Evolutionary conservation across 345 rosid species (phyloP), one percentile per base, ranked within the genome.

Genomic region (Eucalyptus polyanthemos): DNA sequence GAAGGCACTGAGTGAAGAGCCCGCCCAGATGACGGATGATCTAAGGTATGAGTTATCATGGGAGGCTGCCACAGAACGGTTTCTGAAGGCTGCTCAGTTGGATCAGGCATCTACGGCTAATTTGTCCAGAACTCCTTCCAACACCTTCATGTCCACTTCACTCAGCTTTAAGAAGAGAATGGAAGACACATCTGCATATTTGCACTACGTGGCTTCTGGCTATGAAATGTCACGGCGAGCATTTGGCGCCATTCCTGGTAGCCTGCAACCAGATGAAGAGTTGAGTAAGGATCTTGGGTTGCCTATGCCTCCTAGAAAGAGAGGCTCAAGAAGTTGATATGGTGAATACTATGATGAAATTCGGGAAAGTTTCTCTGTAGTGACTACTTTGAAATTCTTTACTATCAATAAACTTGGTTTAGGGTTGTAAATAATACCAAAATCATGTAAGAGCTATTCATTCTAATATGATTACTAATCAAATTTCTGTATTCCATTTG

Each of bases 51-150:
- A 94, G 65, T 92, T 97, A 62, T 96, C 99, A 12, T 97, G 99
- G 99, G 98, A 98, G 90, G 95, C 98, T 9, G 99, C 99, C 56
- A 96, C 98, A 6, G 93, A 95, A 58, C 92, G 98, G 88, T 98
- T 98, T 92, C 89, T 97, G 89, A 91, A 86, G 88, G 95, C 92
- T 85, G 90, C 95, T 29, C 94, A 92, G 88, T 91, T 97, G 58
- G 93, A 91, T 86, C 86, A 27, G 50, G 47, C 53, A 27, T 60
- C 24, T 42, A 62, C 51, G 50, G 90, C 24, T 60, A 87, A 85
- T 88, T 45, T n/a, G n/a, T 87, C 44, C 50, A 89, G 86, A 90
- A 51, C 15, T 87, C 87, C 90, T 42, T 54, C 93, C 25, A 92
- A 92, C 88, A 88, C 87, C 37, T 88, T 89, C 56, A 44, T 80